A percentile compares a stretch with the other conserved stretches of the same genome.
phyloP scores from a whole-genome alignment of 108 stramenopile species.

The Nannochloropsis salina region DNA sequence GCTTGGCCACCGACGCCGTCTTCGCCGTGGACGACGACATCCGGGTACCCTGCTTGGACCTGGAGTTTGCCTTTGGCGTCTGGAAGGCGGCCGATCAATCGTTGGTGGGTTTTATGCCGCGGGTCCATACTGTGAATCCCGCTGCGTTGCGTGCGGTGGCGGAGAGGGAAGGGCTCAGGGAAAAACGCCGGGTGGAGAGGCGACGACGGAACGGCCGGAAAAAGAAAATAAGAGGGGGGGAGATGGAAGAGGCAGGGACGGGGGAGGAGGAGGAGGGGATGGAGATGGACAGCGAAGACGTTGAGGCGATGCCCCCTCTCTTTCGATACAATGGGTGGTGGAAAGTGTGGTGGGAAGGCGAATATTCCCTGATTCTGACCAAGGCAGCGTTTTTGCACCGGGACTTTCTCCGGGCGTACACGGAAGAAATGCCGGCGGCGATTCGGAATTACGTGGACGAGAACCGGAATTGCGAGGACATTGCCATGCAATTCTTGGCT shows the following conservation, averaged over 20 bases:
- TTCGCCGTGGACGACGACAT: conserved; percentile 57
- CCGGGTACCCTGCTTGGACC: conserved; percentile 47
- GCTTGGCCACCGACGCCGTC: conserved; percentile 40
- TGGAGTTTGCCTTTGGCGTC: conserved; percentile 42
- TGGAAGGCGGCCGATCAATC: conserved; percentile 18
- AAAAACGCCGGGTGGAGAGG: not conserved
- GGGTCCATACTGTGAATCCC: not conserved
- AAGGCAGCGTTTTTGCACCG: conserved; percentile 41
- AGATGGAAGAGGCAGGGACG: not conserved
- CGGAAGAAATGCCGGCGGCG: conserved; percentile 18
- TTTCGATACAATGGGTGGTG: conserved; percentile 37
- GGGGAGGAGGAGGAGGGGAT: not conserved
- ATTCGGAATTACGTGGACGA: conserved; percentile 28
- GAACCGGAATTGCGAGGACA: conserved; percentile 40
- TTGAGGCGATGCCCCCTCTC: not conserved
- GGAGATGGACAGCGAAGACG: not conserved
- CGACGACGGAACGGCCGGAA: not conserved
- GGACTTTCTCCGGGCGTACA: conserved; percentile 22
- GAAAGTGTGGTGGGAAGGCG: conserved; percentile 39
- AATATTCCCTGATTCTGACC: conserved; percentile 33
- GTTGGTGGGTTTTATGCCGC: not conserved
- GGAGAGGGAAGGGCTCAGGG: not conserved
- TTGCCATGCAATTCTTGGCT: conserved; percentile 42
- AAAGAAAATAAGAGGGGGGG: conserved; percentile 20
- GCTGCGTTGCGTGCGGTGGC: not conserved